Evolutionary conservation across 352 stramenopile species (phyloP), one percentile per base, ranked within the genome.

Genomic region (Globisporangium camurandrum): DNA sequence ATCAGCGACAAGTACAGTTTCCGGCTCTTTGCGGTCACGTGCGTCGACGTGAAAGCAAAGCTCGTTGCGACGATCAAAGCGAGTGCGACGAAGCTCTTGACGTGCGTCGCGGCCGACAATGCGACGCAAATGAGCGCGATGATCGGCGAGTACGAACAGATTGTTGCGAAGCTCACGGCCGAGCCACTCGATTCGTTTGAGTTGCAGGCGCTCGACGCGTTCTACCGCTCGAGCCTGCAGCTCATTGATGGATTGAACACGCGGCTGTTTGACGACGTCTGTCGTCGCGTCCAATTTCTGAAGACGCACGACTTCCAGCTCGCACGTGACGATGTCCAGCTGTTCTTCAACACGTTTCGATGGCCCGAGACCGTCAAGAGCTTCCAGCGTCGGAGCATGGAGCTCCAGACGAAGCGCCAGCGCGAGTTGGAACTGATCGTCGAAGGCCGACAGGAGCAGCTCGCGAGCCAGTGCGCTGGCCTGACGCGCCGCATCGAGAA

Each of bases 311-410:
- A 94, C 49, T 95, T 86, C 55, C 68, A 82, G 17, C 85, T 94
- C 64, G 66, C 67, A 17, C 71, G 88, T 0, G 91, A 97, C 39
- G 89, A 97, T 40, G 75, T 97, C 10, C 80, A 95, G 56, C 67
- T 94, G 22, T 93, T 97, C 49, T 89, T 94, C 54, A 93, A 73
- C 22, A 93, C 84, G 11, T 96, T 91, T 54, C 71, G 83, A 8
- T 97, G 89, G 91, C 89, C 91, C 8, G 80, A 93, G 48, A 93
- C 86, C 30, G 85, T 97, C 44, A 95, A 95, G 60, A 71, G 74
- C 0, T 96, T 95, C 62, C 84, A 96, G 46, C 62, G 83, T n/a
- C 91, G 92, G 59, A 93, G 81, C 55, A 86, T 94, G 40, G 89
- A 97, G 60, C 68, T 95, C 4, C 88, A 96, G 56, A 84, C 77